Base-by-base conservation (phyloP, 768 basidiomycete genomes). In the Amanita molliuscula region DNA sequence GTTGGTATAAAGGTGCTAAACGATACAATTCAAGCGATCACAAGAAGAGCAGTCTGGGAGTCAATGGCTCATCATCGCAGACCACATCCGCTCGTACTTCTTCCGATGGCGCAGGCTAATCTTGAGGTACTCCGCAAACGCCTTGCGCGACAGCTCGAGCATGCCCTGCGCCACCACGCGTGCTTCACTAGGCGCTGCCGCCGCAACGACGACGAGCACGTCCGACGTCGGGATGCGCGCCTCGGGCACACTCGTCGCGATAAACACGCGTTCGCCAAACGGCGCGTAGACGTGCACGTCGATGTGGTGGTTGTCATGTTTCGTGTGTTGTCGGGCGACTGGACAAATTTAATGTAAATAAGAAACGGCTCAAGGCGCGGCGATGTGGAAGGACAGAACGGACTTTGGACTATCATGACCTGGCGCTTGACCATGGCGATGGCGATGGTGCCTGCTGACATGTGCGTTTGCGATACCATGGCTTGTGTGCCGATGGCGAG, bases 371-470 rank as follows among this genome's bases (percentile, higher is more conserved):
- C n/a, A n/a, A n/a, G n/a, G n/a, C n/a, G n/a, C n/a, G n/a, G n/a
- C n/a, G n/a, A n/a, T n/a, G n/a, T n/a, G 15, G 28, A 31, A 46
- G 29, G 23, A 6, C 1, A 36, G n/a, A 23, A 50, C 63, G 50
- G 56, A 82, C 84, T 77, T 77, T 82, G 79, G 21, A 85, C 78
- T 53, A 87, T 61, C 71, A 76, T 77, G 29, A 87, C 78, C 60
- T 80, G 77, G 57, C 75, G 78, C 55, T 80, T 78, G 41, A 86
- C 80, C 51, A 85, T 59, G 18, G 84, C 84, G 50, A 86, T 75
- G 46, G 82, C 84, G 52, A 84, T 65, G 35, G 76, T 73, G 47
- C 84, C 80, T 59, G 76, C 63, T 56, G 74, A 65, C 71, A 80
- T 71, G 21, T 36, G 16, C 18, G 25, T 35, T 23, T 36, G 11